Conservation (phyloP, 2,329 filamentous ascomycete genomes). For the Clathrospora elynae region DNA sequence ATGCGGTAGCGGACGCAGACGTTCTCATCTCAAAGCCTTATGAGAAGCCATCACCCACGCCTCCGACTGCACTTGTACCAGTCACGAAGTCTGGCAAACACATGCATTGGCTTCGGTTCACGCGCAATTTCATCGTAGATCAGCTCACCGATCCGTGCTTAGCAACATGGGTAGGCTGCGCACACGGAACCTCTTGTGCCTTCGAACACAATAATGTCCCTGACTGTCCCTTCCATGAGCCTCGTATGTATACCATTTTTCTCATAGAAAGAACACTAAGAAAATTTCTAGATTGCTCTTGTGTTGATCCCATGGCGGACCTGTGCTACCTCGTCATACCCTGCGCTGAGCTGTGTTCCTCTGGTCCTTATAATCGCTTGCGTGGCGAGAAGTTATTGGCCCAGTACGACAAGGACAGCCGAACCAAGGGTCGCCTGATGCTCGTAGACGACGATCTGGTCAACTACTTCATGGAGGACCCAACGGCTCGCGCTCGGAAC, state of each 20-base stretch:
- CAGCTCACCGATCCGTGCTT: constrained; percentile 17
- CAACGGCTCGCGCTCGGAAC: background rate
- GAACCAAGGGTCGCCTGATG: constrained; percentile 29
- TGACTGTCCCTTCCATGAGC: constrained; percentile 33
- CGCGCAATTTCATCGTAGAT: constrained; percentile 20
- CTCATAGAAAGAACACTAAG: background rate
- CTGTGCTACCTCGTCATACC: constrained; percentile 29
- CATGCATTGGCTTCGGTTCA: constrained; percentile 26
- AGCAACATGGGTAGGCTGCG: constrained; percentile 4
- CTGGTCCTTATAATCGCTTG: constrained; percentile 31
- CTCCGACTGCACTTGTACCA: background rate
- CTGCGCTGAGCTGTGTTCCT: constrained; percentile 4
- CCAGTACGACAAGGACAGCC: constrained; percentile 19
- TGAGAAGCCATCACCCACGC: background rate
- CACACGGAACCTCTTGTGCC: constrained; percentile 16
- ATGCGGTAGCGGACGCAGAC: background rate
- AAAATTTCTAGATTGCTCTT: constrained; percentile 15
- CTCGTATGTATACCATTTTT: constrained; percentile 15
- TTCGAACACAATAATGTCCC: constrained; percentile 19
- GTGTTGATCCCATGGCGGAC: constrained; percentile 27
- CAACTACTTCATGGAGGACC: constrained; percentile 14
- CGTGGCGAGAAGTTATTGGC: constrained; percentile 25
- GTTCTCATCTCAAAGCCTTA: too few relatives aligned
- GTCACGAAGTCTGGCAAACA: constrained; percentile 23
- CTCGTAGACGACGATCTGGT: constrained; percentile 30